A percentile compares a stretch with the other conserved stretches of the same genome.
Evolutionary conservation across 108 stramenopile genomes (phyloP).

Genomic region (Nitzschia inconspicua): DNA sequence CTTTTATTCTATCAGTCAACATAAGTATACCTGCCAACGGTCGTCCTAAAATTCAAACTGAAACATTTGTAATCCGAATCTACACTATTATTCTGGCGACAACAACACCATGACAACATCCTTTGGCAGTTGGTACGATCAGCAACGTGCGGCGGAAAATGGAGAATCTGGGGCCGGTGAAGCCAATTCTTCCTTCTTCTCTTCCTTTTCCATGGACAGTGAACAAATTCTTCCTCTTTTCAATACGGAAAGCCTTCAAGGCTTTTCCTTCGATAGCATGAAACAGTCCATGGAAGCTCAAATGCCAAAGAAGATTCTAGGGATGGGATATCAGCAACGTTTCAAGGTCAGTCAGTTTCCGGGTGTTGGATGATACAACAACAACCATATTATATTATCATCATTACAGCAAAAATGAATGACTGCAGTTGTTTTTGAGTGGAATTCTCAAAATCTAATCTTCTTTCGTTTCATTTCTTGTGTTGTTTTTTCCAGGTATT

Average conservation of each 20-base stretch:
- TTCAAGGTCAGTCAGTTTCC: slow-evolving; percentile 46
- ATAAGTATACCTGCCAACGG: no score
- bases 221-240: slow-evolving; percentile 48
- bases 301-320: slow-evolving; percentile 83
- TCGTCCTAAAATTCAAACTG: no score
- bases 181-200: slow-evolving; percentile 4
- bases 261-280: slow-evolving; percentile 58
- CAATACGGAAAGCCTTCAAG: slow-evolving; percentile 29
- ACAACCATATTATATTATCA: neutral
- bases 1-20: no score
- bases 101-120: slow-evolving; percentile 16
- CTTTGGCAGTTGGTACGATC: slow-evolving; percentile 83
- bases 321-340: slow-evolving; percentile 89
- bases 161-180: neutral
- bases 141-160: slow-evolving; percentile 55
- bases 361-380: neutral
- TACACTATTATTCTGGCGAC: no score
- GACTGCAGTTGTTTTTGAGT: neutral
- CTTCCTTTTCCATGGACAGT: slow-evolving; percentile 22
- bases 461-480: neutral
- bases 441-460: neutral
- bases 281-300: slow-evolving; percentile 76
- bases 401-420: neutral
- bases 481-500: slow-evolving; percentile 49
- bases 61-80: no score